Conservation (phyloP, 768 basidiomycete genomes). For the Coprinopsis marcescibilis region DNA sequence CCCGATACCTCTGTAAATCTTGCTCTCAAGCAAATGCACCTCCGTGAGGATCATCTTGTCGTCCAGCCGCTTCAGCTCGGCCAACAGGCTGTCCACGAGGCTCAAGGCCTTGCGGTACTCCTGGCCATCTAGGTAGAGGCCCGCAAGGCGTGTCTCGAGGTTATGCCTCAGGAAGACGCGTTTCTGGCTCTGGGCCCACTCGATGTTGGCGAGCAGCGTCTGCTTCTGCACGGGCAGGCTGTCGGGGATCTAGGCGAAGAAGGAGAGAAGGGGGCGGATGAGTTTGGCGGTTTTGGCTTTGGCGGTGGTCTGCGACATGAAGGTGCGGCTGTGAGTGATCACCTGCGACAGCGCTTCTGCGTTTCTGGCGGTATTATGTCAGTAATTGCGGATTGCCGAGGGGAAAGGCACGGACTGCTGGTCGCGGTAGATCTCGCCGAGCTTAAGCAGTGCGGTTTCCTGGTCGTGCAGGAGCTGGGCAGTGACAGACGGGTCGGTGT, state of each 20-base stretch:
- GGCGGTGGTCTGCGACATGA: conserved; percentile 92
- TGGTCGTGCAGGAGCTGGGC: conserved; percentile 70
- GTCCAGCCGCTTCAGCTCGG: conserved; percentile 88
- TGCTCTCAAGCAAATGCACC: conserved; percentile 89
- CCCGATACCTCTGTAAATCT: conserved; percentile 84
- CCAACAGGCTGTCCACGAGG: conserved; percentile 82
- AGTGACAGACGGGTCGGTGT: conserved; percentile 31
- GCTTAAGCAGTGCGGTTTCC: conserved; percentile 79
- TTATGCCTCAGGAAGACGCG: conserved; percentile 94
- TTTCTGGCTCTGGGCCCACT: conserved; percentile 89
- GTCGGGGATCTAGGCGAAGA: conserved; percentile 75
- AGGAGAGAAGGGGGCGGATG: conserved; percentile 90
- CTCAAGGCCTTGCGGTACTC: conserved; percentile 75
- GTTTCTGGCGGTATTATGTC: no score
- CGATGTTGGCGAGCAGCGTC: conserved; percentile 86
- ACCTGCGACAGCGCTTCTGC: conserved; percentile 80
- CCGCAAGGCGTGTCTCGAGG: conserved; percentile 82
- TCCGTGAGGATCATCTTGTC: conserved; percentile 98
- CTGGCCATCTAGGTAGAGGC: conserved; percentile 69
- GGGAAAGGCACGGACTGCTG: conserved; percentile 52
- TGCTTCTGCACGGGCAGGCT: conserved; percentile 72
- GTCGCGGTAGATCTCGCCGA: conserved; percentile 84
- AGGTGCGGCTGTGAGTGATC: conserved; percentile 74
- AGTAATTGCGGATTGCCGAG: not conserved
- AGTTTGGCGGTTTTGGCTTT: conserved; percentile 98